These are phyloP conservation scores for Candida silvicultrix DNA, from an alignment of 805 yeast species.

Conservation along the genomic window DNA sequence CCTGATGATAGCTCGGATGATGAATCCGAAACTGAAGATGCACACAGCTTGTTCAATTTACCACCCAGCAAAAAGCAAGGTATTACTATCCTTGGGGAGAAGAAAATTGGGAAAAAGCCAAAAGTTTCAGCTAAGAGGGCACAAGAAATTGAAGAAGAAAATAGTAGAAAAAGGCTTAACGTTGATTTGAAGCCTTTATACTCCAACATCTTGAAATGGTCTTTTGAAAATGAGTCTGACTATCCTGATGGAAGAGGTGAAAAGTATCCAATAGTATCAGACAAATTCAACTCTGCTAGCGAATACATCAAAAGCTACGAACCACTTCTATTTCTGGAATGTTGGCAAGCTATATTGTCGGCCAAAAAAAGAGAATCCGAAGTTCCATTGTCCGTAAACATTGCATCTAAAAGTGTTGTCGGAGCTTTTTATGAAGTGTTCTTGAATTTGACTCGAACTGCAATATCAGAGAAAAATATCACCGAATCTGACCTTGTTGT, in stretches of 20 bases:
- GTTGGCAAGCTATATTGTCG: conserved; percentile 86
- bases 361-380: conserved; percentile 54
- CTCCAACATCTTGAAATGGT: conserved; percentile 66
- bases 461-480: conserved; percentile 44
- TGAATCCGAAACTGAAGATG: conserved; percentile 34
- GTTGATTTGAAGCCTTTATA: conserved; percentile 77
- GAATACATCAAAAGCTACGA: conserved; percentile 67
- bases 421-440: conserved; percentile 87
- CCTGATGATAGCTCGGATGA: conserved; percentile 24
- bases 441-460: conserved; percentile 55
- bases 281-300: conserved; percentile 46
- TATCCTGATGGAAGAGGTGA: conserved; percentile 49
- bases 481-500: conserved; percentile 75
- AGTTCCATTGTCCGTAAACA: conserved; percentile 54
- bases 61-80: conserved; percentile 23
- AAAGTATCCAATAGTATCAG: conserved; percentile 35
- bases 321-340: conserved; percentile 80
- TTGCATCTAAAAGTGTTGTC: conserved; percentile 78
- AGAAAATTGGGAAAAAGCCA: conserved; percentile 21
- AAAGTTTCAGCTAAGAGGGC: conserved; percentile 22
- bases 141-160: conserved; percentile 54
- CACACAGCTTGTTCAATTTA: conserved; percentile 28
- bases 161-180: conserved; percentile 73
- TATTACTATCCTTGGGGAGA: conserved; percentile 26
- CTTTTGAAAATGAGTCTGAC: conserved; percentile 49